Conservation (phyloP, 2,329 filamentous ascomycete species). For the Colletotrichum australisinense region DNA sequence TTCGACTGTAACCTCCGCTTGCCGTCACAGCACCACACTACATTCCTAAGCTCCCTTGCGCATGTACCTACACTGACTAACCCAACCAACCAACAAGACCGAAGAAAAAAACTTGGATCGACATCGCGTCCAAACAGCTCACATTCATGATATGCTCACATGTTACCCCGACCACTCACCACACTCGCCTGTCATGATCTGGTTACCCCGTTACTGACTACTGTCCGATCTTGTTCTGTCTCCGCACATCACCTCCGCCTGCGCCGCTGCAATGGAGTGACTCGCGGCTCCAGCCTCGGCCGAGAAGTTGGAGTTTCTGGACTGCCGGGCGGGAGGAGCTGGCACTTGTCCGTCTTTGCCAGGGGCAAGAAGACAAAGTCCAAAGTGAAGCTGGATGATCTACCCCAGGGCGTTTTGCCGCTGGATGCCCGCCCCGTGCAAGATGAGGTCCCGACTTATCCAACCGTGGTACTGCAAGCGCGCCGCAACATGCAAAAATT, state of each 20-base stretch:
- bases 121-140: constrained; percentile 27
- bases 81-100: neutral
- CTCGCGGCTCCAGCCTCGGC: constrained; percentile 1
- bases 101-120: constrained; percentile 3
- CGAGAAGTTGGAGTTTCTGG: constrained; percentile 3
- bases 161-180: constrained; percentile 34
- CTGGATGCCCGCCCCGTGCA: constrained; percentile 54
- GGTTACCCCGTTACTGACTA: constrained; percentile 7
- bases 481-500: constrained; percentile 91
- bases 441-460: constrained; percentile 70
- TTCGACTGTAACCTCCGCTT: neutral
- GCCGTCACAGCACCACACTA: neutral
- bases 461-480: constrained; percentile 89
- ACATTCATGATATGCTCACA: constrained; percentile 34
- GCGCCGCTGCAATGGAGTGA: constrained; percentile 13
- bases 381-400: constrained; percentile 64
- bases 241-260: constrained; percentile 23
- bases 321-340: neutral
- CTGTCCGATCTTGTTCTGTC: constrained; percentile 6
- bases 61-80: neutral
- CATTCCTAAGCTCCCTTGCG: neutral
- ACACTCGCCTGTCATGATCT: constrained; percentile 31
- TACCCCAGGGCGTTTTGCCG: constrained; percentile 64
- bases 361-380: constrained; percentile 68
- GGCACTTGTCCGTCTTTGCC: constrained; percentile 11